These are phyloP conservation scores for Enteropsectra breve DNA, from an alignment of 371 early-diverging fungal genomes.

Conservation along the genomic window DNA sequence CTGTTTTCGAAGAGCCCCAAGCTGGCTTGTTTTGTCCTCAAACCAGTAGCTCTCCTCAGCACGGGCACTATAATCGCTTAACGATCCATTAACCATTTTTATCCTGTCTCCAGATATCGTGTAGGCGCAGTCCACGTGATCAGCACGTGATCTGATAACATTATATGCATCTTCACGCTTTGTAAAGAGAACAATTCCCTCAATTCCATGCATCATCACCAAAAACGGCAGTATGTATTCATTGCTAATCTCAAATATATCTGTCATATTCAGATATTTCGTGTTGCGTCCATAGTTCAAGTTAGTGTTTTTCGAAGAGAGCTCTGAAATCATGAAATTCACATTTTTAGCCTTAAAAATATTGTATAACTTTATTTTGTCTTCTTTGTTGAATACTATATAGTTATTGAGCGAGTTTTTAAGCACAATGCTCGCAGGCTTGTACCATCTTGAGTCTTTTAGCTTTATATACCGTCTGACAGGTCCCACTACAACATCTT, in stretches of 20 bases:
- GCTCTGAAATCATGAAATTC: conserved; percentile 25
- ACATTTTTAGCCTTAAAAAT: conserved; percentile 47
- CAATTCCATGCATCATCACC: conserved; percentile 50
- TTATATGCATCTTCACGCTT: conserved; percentile 52
- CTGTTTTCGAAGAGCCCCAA: conserved; percentile 5
- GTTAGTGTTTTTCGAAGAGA: conserved; percentile 21
- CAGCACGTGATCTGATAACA: conserved; percentile 26
- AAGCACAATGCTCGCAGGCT: conserved; percentile 49
- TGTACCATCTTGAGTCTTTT: conserved; percentile 56
- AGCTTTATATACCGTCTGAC: conserved; percentile 47
- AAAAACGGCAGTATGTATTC: conserved; percentile 49
- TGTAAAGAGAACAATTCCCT: conserved; percentile 54
- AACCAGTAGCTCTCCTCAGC: conserved; percentile 45
- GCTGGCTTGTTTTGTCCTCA: conserved; percentile 34
- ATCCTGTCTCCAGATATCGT: conserved; percentile 56
- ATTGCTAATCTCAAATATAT: conserved; percentile 37
- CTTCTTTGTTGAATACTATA: conserved; percentile 51
- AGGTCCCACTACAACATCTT: conserved; percentile 54
- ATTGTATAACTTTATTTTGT: conserved; percentile 29
- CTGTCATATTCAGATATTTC: conserved; percentile 44
- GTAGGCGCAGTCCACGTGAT: conserved; percentile 51
- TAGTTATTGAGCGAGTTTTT: conserved; percentile 45
- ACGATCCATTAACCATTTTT: conserved; percentile 43
- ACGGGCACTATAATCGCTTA: conserved; percentile 53
- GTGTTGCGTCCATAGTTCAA: conserved; percentile 36